Percentiles rank a stretch among this genome's conserved stretches.
Evolutionary conservation across 768 basidiomycete genomes (phyloP).

Genomic region (Boletellus sp.): DNA sequence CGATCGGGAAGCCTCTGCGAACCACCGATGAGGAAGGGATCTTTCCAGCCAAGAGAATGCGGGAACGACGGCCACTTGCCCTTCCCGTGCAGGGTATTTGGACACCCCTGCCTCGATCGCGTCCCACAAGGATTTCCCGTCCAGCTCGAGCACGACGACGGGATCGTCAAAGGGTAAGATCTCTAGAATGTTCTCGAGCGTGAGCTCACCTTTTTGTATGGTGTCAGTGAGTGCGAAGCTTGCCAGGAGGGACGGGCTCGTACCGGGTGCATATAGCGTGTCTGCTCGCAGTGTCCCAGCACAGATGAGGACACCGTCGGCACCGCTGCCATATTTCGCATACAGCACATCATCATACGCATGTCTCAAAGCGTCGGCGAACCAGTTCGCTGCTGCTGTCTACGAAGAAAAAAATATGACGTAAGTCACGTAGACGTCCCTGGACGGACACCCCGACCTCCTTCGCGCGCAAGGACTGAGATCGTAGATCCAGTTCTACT

Average conservation of each 20-base stretch:
- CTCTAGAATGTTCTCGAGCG: conserved; percentile 82
- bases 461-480: conserved; percentile 62
- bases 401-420: conserved; percentile 21
- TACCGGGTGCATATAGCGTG: conserved; percentile 79
- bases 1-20: conserved; percentile 77
- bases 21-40: background rate
- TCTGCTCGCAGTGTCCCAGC: conserved; percentile 87
- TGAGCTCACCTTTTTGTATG: conserved; percentile 58
- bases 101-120: conserved; percentile 68
- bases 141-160: conserved; percentile 73
- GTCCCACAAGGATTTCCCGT: conserved; percentile 77
- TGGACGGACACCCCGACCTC: conserved; percentile 47
- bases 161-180: conserved; percentile 89
- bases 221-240: background rate
- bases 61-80: conserved; percentile 42
- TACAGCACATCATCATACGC: conserved; percentile 73
- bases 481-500: conserved; percentile 67
- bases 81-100: conserved; percentile 89
- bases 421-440: background rate
- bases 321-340: conserved; percentile 55
- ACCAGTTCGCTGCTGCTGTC: conserved; percentile 79
- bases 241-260: background rate
- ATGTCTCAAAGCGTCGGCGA: conserved; percentile 80
- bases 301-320: conserved; percentile 79
- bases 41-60: no score